A percentile compares a stretch with the other conserved stretches of the same genome.
These are phyloP conservation scores for Naegleria lovaniensis DNA, from an alignment of 208 protist species.

Conservation along the genomic window DNA sequence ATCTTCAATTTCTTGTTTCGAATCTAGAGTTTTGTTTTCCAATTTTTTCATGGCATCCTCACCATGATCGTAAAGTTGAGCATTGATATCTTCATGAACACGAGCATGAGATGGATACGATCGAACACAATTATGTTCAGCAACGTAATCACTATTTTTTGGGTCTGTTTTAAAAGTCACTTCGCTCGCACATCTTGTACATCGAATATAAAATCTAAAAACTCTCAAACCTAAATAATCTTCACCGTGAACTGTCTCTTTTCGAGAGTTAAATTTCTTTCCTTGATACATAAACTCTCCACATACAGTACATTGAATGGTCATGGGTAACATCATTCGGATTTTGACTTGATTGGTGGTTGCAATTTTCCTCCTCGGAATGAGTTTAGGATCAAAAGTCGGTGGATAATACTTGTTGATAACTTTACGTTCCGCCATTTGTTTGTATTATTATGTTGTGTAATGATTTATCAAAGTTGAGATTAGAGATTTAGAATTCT, in stretches of 20 bases:
- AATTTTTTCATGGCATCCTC: constrained; percentile 22
- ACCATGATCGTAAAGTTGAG: not conserved
- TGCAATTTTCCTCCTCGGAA: constrained; percentile 26
- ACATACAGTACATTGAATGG: constrained; percentile 29
- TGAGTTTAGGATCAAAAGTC: constrained; percentile 35
- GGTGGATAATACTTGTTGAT: constrained; percentile 39
- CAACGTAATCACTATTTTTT: constrained; percentile 30
- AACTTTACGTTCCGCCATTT: constrained; percentile 41
- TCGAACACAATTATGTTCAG: constrained; percentile 31
- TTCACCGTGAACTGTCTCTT: constrained; percentile 34
- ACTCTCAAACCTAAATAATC: constrained; percentile 32
- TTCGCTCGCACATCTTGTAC: constrained; percentile 32
- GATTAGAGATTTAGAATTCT: no score
- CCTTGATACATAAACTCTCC: constrained; percentile 35
- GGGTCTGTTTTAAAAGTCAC: constrained; percentile 41
- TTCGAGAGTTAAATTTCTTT: constrained; percentile 37
- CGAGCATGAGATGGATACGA: constrained; percentile 24
- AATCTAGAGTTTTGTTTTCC: not conserved
- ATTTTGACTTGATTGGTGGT: constrained; percentile 23
- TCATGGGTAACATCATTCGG: constrained; percentile 43
- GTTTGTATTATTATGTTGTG: no score
- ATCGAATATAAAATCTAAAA: constrained; percentile 38
- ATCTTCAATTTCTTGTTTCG: constrained; percentile 9
- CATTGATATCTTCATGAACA: not conserved
- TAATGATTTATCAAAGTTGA: no score